Conservation (phyloP, 1,284 basidiomycete genomes). For the Inonotus hispidus region DNA sequence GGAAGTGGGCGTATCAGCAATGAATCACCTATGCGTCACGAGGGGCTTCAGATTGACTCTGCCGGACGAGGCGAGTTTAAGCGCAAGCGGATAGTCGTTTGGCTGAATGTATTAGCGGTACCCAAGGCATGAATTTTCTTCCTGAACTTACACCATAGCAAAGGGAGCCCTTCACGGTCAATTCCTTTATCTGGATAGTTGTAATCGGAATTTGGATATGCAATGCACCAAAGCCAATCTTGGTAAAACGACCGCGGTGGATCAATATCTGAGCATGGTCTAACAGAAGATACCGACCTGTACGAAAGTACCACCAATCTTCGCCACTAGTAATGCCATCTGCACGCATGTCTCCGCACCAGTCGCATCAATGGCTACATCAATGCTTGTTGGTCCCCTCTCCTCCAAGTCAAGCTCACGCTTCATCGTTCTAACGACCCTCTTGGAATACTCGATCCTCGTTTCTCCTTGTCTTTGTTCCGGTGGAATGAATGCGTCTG, state of each 20-base stretch:
- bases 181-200: conserved; percentile 65
- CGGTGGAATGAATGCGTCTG: conserved; percentile 72
- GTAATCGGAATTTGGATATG: conserved; percentile 60
- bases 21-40: conserved; percentile 74
- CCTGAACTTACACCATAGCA: conserved; percentile 64
- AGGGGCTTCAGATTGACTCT: conserved; percentile 84
- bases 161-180: conserved; percentile 82
- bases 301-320: conserved; percentile 68
- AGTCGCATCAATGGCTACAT: conserved; percentile 79
- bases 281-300: conserved; percentile 38
- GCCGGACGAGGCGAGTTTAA: conserved; percentile 73
- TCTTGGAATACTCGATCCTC: conserved; percentile 63
- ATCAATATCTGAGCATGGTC: conserved; percentile 61
- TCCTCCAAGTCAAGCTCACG: conserved; percentile 53
- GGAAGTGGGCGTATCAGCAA: background rate
- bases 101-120: conserved; percentile 39
- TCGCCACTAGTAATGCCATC: conserved; percentile 69
- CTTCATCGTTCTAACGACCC: conserved; percentile 58
- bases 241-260: conserved; percentile 5
- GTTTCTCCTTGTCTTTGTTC: conserved; percentile 58
- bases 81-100: conserved; percentile 81
- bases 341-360: conserved; percentile 86
- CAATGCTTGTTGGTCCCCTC: conserved; percentile 53
- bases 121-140: background rate
- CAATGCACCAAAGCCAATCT: conserved; percentile 73